A percentile compares a stretch with the other conserved stretches of the same genome.
Evolutionary conservation across 2,329 filamentous ascomycete genomes (phyloP).

Genomic region (Graphiopsis chlorocephala): DNA sequence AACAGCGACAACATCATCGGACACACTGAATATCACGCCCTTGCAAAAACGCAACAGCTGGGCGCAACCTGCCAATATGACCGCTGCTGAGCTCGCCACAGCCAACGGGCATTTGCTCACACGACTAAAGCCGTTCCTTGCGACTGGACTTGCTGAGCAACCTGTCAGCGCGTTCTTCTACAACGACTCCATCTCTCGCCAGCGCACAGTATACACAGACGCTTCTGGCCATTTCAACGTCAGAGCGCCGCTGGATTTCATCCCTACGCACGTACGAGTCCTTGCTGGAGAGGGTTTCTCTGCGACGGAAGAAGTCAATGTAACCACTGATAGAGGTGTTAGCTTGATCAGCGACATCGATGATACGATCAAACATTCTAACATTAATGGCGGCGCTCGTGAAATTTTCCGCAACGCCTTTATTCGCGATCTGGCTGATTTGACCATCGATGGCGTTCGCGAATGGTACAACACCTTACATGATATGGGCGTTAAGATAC

Average conservation of each 20-base stretch:
- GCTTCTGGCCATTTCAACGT: conserved; percentile 84
- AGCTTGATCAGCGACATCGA: conserved; percentile 97
- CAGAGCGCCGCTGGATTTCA: conserved; percentile 78
- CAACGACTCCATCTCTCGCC: conserved; percentile 77
- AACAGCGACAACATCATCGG: conserved; percentile 23
- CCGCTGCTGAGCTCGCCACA: conserved; percentile 68
- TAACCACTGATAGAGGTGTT: conserved; percentile 76
- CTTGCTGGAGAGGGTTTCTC: conserved; percentile 83
- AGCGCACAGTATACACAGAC: conserved; percentile 79
- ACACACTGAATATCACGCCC: conserved; percentile 31
- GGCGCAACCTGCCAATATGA: conserved; percentile 61
- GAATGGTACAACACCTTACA: conserved; percentile 85
- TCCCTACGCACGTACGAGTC: conserved; percentile 85
- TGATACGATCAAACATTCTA: conserved; percentile 94
- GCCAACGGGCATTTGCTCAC: conserved; percentile 89
- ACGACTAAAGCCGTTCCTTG: conserved; percentile 83
- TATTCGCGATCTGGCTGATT: conserved; percentile 75
- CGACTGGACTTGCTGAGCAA: conserved; percentile 71
- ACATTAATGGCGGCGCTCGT: conserved; percentile 78
- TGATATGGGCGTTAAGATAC: conserved; percentile 78
- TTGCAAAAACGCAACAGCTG: conserved; percentile 51
- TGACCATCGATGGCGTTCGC: conserved; percentile 80
- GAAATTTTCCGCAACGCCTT: conserved; percentile 98
- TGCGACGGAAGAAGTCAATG: conserved; percentile 70
- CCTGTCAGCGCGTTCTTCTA: conserved; percentile 95